Evolutionary conservation across 805 yeast genomes (phyloP).

Genomic region (Ogataea methanolica): DNA sequence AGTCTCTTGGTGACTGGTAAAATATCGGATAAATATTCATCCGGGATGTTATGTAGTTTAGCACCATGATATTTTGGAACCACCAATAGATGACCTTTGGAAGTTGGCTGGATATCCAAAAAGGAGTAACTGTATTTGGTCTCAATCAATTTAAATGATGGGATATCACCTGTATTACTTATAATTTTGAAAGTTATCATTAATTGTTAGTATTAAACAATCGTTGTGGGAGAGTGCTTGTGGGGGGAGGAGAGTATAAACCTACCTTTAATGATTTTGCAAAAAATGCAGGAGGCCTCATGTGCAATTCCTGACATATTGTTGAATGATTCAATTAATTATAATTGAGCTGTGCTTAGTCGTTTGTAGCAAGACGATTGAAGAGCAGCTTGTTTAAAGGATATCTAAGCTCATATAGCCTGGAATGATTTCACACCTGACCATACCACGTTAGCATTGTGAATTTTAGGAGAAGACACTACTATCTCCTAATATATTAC

Average conservation of each 20-base stretch:
- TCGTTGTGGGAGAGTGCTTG: no score
- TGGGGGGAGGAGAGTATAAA: background rate
- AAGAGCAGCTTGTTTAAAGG: background rate
- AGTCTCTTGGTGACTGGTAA: constrained; percentile 86
- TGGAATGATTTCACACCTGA: no score
- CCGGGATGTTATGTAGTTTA: constrained; percentile 87
- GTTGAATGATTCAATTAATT: background rate
- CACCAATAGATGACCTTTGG: constrained; percentile 82
- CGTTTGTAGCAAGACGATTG: background rate
- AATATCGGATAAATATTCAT: constrained; percentile 80
- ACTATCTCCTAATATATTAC: no score
- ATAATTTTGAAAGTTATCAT: no score
- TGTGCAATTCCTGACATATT: constrained; percentile 28
- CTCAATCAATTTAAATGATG: constrained; percentile 85
- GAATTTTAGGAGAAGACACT: no score
- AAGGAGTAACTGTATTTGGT: constrained; percentile 80
- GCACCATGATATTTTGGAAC: constrained; percentile 95
- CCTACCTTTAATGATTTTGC: constrained; percentile 85
- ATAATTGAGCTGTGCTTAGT: no score
- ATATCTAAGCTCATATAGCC: no score
- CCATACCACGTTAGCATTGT: no score
- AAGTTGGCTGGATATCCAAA: constrained; percentile 88
- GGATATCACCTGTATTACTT: constrained; percentile 71
- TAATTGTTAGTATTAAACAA: background rate
- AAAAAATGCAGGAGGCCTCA: constrained; percentile 76